Percentiles rank a stretch among this genome's conserved stretches.
Conservation (phyloP, 2,329 filamentous ascomycete species). For the Colletotrichum eleusines region DNA sequence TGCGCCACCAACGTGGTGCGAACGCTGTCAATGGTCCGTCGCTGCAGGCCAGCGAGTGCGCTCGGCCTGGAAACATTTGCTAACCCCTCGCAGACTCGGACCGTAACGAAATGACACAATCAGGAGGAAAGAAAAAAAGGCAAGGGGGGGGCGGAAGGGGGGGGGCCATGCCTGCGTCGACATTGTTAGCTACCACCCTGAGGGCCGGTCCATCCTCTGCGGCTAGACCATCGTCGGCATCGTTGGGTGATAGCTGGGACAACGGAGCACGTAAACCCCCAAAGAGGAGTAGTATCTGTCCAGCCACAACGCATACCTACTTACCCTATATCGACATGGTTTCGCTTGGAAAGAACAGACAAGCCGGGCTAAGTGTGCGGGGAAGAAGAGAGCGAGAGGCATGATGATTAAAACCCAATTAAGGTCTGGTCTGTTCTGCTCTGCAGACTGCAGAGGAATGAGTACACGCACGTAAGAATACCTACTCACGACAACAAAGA, state of each 20-base stretch:
- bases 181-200: slow-evolving; percentile 9
- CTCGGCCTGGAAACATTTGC: slow-evolving; percentile 15
- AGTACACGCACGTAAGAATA: background rate
- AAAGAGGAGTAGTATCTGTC: background rate
- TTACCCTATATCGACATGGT: background rate
- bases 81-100: slow-evolving; percentile 26
- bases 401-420: background rate
- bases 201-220: slow-evolving; percentile 6
- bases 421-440: background rate
- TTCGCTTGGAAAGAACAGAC: slow-evolving; percentile 3
- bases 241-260: background rate
- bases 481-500: background rate
- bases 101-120: slow-evolving; percentile 36
- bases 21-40: slow-evolving; percentile 5
- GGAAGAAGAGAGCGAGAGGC: slow-evolving; percentile 1
- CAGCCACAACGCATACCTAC: background rate
- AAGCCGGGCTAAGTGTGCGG: background rate
- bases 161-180: slow-evolving; percentile 17
- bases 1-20: slow-evolving; percentile 14
- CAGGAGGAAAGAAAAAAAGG: too few relatives aligned
- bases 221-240: slow-evolving; percentile 3
- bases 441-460: background rate
- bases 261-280: slow-evolving; percentile 1
- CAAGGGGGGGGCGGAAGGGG: slow-evolving; percentile 6
- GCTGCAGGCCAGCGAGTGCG: background rate